phyloP scores from a whole-genome alignment of 2,329 filamentous ascomycete species.

The Aspergillus sp. region DNA sequence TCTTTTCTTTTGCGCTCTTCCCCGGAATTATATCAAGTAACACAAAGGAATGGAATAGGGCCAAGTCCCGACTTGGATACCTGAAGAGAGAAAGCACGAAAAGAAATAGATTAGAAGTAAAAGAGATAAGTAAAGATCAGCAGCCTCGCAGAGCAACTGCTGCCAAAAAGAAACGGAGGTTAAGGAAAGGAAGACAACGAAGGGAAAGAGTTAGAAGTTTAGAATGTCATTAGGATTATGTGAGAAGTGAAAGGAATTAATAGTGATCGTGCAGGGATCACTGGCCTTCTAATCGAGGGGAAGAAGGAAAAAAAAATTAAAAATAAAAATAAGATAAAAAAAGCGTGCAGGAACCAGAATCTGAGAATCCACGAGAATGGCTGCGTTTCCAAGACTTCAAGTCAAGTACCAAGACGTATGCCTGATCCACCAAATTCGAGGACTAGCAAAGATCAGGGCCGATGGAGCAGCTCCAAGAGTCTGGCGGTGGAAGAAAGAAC shows the following conservation, averaged over 20 bases:
- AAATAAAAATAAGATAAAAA: neutral
- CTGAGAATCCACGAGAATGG: neutral
- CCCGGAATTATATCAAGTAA: constrained; percentile 2
- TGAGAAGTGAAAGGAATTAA: neutral
- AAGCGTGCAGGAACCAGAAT: neutral
- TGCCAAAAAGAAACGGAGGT: neutral
- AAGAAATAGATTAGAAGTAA: constrained; percentile 4
- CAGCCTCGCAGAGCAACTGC: constrained; percentile 13
- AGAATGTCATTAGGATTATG: constrained; percentile 1
- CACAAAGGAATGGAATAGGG: constrained; percentile 16
- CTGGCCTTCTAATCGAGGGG: neutral
- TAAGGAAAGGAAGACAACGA: constrained; percentile 10
- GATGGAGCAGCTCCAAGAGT: too few species aligned
- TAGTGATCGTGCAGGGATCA: neutral
- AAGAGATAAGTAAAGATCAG: constrained; percentile 8
- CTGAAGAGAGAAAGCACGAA: constrained; percentile 11
- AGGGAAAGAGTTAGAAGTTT: constrained; percentile 7
- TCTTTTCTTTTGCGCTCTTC: neutral
- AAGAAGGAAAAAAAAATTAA: neutral
- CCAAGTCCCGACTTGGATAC: constrained; percentile 22
- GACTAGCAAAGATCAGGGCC: neutral
- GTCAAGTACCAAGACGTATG: neutral
- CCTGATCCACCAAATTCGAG: neutral
- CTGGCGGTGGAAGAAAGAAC: neutral
- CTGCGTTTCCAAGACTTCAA: too few species aligned